Base-by-base conservation (phyloP, 805 yeast genomes). In the Starmera dryadoides region DNA sequence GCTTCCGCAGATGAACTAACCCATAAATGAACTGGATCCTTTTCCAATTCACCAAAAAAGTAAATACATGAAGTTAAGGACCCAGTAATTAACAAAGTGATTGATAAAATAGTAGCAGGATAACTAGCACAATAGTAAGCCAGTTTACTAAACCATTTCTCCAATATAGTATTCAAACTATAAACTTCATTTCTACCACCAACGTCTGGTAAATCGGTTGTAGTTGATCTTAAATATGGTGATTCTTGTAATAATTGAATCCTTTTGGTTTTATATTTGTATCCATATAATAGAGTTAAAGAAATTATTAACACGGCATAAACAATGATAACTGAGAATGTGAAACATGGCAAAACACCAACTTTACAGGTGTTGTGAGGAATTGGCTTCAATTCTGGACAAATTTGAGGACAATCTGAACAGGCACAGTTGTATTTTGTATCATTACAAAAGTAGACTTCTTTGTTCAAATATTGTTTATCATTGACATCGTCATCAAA, bases 21-120 rank as follows among this genome's bases (percentile, higher is more conserved):
- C 98, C 98, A 91, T 23, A 91, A 64, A 44, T 81, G 77, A 3
- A 84, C 75, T 0, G 98, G 98, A 47, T 85, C 69, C 3, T 77
- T 77, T 55, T 89, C 97, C 21, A 89, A 65, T 34, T 76, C 59
- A 9, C 66, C 69, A 51, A 80, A 66, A 38, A 64, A 58, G 6
- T 59, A 49, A 34, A 77, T 60, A 7, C 85, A 86, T 0, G 71
- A 55, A 2, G 84, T 69, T 14, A 82, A 49, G 1, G 74, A 38
- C 1, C 68, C 44, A 2, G 77, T 47, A 0, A 78, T 37, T 1
- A 69, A 19, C 2, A 68, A 43, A 1, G 79, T 55, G 2, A 63
- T n/a, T 0, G 65, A 48, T n/a, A 81, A 63, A 0, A 79, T 74
- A 1, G 63, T 46, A 29, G 63, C 68, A 0, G 96, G 93, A 47